Evolutionary conservation across 352 stramenopile genomes (phyloP), one percentile per base, ranked within the genome.

Genomic region (Globisporangium sylvaticum): DNA sequence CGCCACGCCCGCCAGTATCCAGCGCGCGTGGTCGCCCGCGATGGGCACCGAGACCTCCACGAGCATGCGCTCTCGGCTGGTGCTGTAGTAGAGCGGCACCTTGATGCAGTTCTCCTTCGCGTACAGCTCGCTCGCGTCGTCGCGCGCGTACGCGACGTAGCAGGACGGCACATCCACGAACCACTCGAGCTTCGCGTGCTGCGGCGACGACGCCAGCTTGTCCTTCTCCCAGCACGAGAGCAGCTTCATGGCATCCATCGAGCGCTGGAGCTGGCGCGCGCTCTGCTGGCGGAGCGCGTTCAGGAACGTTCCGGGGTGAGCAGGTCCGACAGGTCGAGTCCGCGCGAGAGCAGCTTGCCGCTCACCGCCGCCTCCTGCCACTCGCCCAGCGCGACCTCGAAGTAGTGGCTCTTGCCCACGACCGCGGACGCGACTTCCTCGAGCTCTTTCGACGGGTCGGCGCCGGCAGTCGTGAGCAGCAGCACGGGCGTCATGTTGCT

Each of bases 301-400:
- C 48, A 98, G 75, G 79, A 98, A 98, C 20, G 95, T 98, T 20
- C 84, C 92, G 2, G 95, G 94, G 53, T 98, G 87, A 98, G 88
- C 39, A 98, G 57, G 46, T 98, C 92, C 9, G 87, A 95, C 32
- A 98, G 74, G 37, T 98, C 83, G 14, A 98, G 57, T 0, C 80
- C 77, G n/a, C 77, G 78, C 2, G 81, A 65, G 5, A 98, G 78
- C 27, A 98, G 73, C 50, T 83, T 84, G 8, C 87, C 87, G 12
- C 46, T 77, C 0, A 58, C 61, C 7, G 81, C 79, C 1, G 87
- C 79, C 9, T 92, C 84, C 39, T 90, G 81, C 93, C 94, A 98
- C 39, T 94, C 80, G 18, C 72, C 68, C 20, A 98, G 72, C 69
- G 96, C 92, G 44, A 98, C 72, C 69, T 98, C 92, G 44, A 94